These are phyloP conservation scores for Hortaea werneckii DNA, from an alignment of 2,329 filamentous ascomycete genomes.

Conservation along the genomic window DNA sequence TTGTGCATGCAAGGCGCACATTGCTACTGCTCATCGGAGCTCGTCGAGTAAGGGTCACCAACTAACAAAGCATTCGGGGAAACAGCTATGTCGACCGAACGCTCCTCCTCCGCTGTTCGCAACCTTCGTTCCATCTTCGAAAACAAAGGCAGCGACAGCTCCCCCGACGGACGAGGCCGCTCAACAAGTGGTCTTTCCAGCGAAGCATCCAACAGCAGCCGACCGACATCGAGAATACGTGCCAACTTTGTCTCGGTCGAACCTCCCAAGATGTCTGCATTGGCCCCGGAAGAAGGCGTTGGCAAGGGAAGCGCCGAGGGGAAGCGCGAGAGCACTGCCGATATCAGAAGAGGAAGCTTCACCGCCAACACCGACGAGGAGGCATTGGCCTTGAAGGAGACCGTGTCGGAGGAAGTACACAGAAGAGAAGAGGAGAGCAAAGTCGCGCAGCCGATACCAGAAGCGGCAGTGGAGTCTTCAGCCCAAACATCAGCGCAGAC, in stretches of 20 bases:
- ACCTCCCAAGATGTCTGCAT: conserved; percentile 16
- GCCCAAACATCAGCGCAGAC: background rate
- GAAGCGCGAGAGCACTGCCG: conserved; percentile 15
- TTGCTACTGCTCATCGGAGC: too few relatives aligned
- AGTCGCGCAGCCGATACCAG: conserved; percentile 31
- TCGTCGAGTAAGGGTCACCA: background rate
- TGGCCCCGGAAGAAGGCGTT: conserved; percentile 2
- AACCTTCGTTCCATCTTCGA: conserved; percentile 42
- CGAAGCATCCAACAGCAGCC: conserved; percentile 17
- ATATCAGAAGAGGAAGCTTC: conserved; percentile 28
- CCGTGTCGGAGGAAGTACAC: conserved; percentile 31
- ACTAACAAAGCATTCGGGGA: background rate
- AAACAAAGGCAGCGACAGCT: conserved; percentile 22
- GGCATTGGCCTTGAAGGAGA: conserved; percentile 28
- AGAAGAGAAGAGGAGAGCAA: conserved; percentile 27
- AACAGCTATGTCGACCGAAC: conserved; percentile 36
- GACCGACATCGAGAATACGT: conserved; percentile 35
- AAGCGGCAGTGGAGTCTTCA: conserved; percentile 30
- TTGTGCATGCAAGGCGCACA: too few relatives aligned
- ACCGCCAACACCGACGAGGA: conserved; percentile 28
- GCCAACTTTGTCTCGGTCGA: conserved; percentile 41
- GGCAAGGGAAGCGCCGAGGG: conserved; percentile 8
- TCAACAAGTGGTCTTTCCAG: conserved; percentile 29
- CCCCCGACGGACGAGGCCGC: conserved; percentile 34
- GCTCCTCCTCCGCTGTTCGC: conserved; percentile 33